Base-by-base conservation (phyloP, 306 rosid species). In the Rubus parviflorus region DNA sequence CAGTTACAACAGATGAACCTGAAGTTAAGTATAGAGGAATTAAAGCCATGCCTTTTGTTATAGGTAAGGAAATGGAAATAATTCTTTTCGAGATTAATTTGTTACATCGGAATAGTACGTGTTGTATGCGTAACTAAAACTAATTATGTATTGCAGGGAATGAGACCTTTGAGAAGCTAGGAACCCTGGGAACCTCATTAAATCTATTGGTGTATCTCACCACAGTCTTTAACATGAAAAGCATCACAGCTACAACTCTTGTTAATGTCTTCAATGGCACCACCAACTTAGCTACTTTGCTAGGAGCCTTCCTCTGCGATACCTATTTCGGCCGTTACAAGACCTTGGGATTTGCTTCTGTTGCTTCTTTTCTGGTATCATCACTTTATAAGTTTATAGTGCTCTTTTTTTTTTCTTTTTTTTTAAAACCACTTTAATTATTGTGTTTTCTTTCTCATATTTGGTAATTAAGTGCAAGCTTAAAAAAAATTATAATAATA, bases 151-250 rank as follows among this genome's bases (percentile, higher is more conserved):
- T 17, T 70, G 40, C 85, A 94, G 98, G 98, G 58, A 94, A 92
- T 88, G 98, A 94, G 81, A 92, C 96, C 0, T 94, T 94, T 80
- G 96, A 94, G 91, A 94, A 90, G 84, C 82, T 94, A 58, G 98
- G 98, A 76, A 89, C 98, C 14, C 72, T 90, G 71, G 98, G 97
- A 35, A 88, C 97, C 15, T 81, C 89, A 25, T 49, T 87, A 12
- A 94, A 94, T 66, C 87, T 94, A 16, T 84, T 94, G 87, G 89
- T 94, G 1, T 90, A 94, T 83, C 88, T 94, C 5, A 90, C 96
- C 1, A 85, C 90, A 4, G 98, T 94, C 6, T 92, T 92, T 92
- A 86, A 94, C 86, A 83, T 94, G 77, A 79, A 85, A 22, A 94
- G 88, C 83, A 88, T 94, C 68, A 88, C 94, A 60, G 97, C 98